phyloP scores from a whole-genome alignment of 169 alveolate species.

The Perkinsus marinus region DNA sequence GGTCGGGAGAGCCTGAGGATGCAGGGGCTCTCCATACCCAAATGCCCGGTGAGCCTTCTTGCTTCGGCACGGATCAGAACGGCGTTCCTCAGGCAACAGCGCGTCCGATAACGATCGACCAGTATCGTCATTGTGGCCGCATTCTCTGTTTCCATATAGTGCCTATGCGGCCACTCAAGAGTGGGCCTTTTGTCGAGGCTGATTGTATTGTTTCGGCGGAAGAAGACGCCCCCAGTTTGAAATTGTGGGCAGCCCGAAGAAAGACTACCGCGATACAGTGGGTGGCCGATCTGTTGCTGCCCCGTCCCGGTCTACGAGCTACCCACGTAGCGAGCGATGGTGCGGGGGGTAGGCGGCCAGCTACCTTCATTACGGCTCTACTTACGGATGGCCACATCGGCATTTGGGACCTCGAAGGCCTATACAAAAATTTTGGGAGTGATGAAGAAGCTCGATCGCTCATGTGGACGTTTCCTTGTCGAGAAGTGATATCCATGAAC shows the following conservation, averaged over 20 bases:
- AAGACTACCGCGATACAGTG: neutral
- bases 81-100: neutral
- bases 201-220: neutral
- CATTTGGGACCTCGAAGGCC: neutral
- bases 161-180: neutral
- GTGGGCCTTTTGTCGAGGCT: neutral
- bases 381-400: neutral
- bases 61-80: too few relatives aligned
- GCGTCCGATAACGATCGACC: neutral
- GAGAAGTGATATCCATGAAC: neutral
- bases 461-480: neutral
- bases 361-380: neutral
- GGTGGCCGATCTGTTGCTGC: neutral
- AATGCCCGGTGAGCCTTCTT: neutral
- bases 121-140: neutral
- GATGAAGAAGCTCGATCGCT: neutral
- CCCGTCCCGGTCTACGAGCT: neutral
- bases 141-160: neutral
- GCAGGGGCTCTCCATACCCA: neutral
- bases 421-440: neutral
- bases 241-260: neutral
- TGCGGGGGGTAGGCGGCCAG: neutral
- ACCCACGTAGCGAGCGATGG: neutral
- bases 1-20: neutral
- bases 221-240: neutral